Percentiles rank a stretch among this genome's conserved stretches.
These are phyloP conservation scores for Fragaria nilgerrensis DNA, from an alignment of 306 rosid species.

Conservation along the genomic window DNA sequence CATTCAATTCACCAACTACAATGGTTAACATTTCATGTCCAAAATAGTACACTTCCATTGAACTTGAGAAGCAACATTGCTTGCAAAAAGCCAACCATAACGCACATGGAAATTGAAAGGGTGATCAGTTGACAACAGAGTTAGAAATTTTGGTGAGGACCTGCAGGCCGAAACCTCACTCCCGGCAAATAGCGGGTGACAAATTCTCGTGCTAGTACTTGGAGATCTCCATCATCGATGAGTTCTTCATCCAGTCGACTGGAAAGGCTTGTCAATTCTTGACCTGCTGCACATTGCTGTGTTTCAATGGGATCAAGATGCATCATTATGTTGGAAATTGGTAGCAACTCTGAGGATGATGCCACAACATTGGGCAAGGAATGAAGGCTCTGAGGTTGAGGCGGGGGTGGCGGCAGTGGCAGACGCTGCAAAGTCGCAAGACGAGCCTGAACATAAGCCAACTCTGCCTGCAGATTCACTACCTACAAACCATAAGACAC, in stretches of 20 bases:
- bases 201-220: slow-evolving; percentile 56
- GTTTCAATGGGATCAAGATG: slow-evolving; percentile 36
- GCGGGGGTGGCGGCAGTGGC: not conserved
- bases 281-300: slow-evolving; percentile 27
- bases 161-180: slow-evolving; percentile 49
- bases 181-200: slow-evolving; percentile 63
- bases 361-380: slow-evolving; percentile 28
- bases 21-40: not conserved
- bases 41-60: not conserved
- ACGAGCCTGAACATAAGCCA: slow-evolving; percentile 71
- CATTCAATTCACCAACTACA: not conserved
- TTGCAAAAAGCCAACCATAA: not conserved
- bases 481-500: slow-evolving; percentile 43
- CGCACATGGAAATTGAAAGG: slow-evolving; percentile 10
- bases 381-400: slow-evolving; percentile 29
- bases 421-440: slow-evolving; percentile 54
- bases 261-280: slow-evolving; percentile 27
- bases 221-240: slow-evolving; percentile 48
- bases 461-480: slow-evolving; percentile 75
- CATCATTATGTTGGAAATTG: slow-evolving; percentile 32
- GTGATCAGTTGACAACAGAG: not conserved
- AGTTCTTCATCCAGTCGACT: slow-evolving; percentile 36
- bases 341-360: slow-evolving; percentile 31
- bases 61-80: slow-evolving; percentile 1
- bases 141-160: slow-evolving; percentile 25